phyloP scores from a whole-genome alignment of 1,284 basidiomycete species.

The Paramarasmius palmivorus region DNA sequence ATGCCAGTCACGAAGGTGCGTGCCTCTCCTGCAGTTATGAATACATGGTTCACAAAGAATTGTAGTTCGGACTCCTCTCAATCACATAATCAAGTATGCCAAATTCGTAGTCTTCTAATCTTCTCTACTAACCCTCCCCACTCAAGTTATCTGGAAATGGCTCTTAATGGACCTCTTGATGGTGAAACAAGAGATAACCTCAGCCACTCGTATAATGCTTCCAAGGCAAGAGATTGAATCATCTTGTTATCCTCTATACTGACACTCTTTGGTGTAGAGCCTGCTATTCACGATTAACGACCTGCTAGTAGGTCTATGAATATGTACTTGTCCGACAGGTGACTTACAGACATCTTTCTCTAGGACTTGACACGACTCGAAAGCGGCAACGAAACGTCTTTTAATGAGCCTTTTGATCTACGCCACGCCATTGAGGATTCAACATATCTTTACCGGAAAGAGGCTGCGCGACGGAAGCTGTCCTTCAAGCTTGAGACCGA shows the following conservation, averaged over 20 bases:
- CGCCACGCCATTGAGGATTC: slow-evolving; percentile 71
- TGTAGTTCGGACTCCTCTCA: slow-evolving; percentile 70
- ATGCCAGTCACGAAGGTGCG: slow-evolving; percentile 84
- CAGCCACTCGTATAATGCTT: slow-evolving; percentile 78
- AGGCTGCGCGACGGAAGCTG: slow-evolving; percentile 70
- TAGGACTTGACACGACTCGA: slow-evolving; percentile 84
- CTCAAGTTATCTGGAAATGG: slow-evolving; percentile 79
- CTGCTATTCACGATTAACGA: slow-evolving; percentile 87
- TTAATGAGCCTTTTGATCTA: slow-evolving; percentile 84
- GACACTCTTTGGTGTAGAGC: slow-evolving; percentile 38
- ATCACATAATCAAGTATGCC: slow-evolving; percentile 72
- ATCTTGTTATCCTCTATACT: neutral
- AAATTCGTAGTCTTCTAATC: neutral
- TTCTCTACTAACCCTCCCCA: slow-evolving; percentile 6
- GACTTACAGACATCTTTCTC: neutral
- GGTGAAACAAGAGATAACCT: slow-evolving; percentile 80
- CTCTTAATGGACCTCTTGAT: slow-evolving; percentile 80
- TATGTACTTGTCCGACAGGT: slow-evolving; percentile 14
- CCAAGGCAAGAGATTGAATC: slow-evolving; percentile 50
- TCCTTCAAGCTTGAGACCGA: slow-evolving; percentile 62
- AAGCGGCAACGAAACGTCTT: slow-evolving; percentile 77
- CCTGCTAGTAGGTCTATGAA: slow-evolving; percentile 54
- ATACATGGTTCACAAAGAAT: slow-evolving; percentile 10
- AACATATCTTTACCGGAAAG: slow-evolving; percentile 61
- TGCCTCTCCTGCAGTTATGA: slow-evolving; percentile 9